These are phyloP conservation scores for Carex myosuroides DNA, from an alignment of 176 grass and related monocot genomes.

Conservation along the genomic window DNA sequence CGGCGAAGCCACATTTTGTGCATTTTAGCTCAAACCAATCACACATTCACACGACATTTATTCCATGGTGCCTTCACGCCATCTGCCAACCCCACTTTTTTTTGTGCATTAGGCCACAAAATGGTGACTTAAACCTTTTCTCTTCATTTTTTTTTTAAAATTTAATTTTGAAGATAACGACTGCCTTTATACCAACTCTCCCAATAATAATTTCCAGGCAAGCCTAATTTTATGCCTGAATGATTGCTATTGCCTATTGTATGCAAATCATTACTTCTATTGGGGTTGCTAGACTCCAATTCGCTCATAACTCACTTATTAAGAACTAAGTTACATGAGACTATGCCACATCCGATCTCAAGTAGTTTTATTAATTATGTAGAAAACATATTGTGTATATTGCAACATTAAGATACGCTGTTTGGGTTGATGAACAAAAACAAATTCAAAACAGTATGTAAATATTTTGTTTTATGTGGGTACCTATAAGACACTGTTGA, in stretches of 20 bases:
- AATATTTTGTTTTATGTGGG: no score
- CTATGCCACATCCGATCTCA: no score
- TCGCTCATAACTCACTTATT: no score
- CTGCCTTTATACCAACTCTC: background rate
- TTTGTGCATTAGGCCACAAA: background rate
- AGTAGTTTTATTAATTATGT: no score
- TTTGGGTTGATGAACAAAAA: no score
- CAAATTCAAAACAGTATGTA: no score
- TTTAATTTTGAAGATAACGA: background rate
- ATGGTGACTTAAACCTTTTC: background rate
- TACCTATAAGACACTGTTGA: no score
- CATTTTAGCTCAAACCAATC: background rate
- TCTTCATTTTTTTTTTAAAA: background rate
- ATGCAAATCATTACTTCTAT: constrained; percentile 1
- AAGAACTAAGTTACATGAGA: no score
- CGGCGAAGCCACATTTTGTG: background rate
- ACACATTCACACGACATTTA: background rate
- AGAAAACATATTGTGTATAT: no score
- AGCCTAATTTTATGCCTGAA: background rate
- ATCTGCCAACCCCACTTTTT: constrained; percentile 3
- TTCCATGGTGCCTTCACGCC: background rate
- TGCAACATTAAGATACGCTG: no score
- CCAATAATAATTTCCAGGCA: background rate
- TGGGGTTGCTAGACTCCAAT: no score
- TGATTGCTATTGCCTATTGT: background rate